Percentiles rank a stretch among this genome's conserved stretches.
Conservation (phyloP, 2,329 filamentous ascomycete genomes). For the Sphaerostilbella broomeana region DNA sequence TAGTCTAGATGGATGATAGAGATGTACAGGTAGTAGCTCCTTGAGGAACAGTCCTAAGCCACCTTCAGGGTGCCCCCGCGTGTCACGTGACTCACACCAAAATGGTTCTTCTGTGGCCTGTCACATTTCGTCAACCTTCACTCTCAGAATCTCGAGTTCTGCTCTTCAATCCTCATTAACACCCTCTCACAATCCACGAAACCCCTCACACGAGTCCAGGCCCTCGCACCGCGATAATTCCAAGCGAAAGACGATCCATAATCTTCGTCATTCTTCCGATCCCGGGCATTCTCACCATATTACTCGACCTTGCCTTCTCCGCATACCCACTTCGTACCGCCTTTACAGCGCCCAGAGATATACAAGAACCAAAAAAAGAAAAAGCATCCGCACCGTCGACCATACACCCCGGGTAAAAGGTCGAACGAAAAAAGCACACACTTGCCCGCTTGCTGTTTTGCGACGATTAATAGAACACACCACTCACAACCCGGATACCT, state of each 20-base stretch:
- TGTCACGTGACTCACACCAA: slow-evolving; percentile 27
- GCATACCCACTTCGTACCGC: neutral
- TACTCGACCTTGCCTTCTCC: slow-evolving; percentile 4
- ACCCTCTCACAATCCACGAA: slow-evolving; percentile 5
- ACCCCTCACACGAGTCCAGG: slow-evolving; percentile 8
- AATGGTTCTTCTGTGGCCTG: slow-evolving; percentile 18
- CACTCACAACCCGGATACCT: slow-evolving; percentile 18
- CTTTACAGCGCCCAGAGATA: too few relatives aligned
- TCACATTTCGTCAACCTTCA: slow-evolving; percentile 22
- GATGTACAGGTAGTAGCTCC: too few relatives aligned
- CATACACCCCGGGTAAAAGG: neutral
- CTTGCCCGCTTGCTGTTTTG: slow-evolving; percentile 17
- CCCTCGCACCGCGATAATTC: slow-evolving; percentile 6
- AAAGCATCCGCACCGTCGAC: slow-evolving; percentile 1
- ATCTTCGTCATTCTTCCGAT: slow-evolving; percentile 2
- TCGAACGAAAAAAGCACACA: slow-evolving; percentile 2
- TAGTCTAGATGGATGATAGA: too few relatives aligned
- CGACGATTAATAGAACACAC: slow-evolving; percentile 14
- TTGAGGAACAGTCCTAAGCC: too few relatives aligned
- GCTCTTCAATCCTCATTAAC: slow-evolving; percentile 8
- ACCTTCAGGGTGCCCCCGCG: slow-evolving; percentile 23
- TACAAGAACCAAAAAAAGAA: slow-evolving; percentile 1
- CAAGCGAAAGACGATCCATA: slow-evolving; percentile 6
- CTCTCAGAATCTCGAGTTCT: slow-evolving; percentile 4
- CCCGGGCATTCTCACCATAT: slow-evolving; percentile 7